Conservation (phyloP, 1,284 basidiomycete species). For the Agroathelia rolfsii region DNA sequence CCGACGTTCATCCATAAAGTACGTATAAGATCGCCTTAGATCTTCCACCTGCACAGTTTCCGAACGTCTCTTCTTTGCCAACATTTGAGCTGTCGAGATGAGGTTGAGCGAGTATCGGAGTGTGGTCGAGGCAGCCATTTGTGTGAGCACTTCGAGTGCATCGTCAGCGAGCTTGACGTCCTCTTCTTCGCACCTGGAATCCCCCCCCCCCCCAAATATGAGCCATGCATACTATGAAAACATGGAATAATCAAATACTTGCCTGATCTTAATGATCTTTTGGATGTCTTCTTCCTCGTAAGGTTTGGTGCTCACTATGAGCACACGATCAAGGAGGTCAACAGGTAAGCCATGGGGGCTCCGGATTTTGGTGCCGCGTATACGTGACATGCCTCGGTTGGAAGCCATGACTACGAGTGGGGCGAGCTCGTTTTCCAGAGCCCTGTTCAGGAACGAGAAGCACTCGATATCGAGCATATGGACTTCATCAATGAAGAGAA, state of each 20-base stretch:
- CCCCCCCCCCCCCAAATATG: not conserved
- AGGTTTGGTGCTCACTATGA: conserved; percentile 92
- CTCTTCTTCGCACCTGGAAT: conserved; percentile 84
- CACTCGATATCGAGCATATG: conserved; percentile 99
- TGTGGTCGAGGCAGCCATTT: conserved; percentile 82
- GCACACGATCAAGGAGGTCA: conserved; percentile 87
- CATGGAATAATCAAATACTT: conserved; percentile 13
- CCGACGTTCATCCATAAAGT: conserved; percentile 94
- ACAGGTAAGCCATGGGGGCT: conserved; percentile 93
- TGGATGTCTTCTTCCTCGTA: conserved; percentile 81
- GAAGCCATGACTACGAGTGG: conserved; percentile 98
- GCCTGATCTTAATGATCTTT: conserved; percentile 90
- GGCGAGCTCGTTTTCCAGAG: conserved; percentile 87
- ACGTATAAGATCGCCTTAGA: conserved; percentile 74
- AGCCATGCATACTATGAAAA: conserved; percentile 1
- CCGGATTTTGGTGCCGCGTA: conserved; percentile 90
- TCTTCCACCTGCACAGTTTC: conserved; percentile 76
- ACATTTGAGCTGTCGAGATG: conserved; percentile 81
- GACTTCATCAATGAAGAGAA: conserved; percentile 89
- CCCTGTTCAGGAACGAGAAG: conserved; percentile 96
- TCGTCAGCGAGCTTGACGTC: conserved; percentile 80
- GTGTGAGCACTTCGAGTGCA: conserved; percentile 71
- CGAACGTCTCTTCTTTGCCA: conserved; percentile 75
- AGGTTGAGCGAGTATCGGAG: conserved; percentile 87
- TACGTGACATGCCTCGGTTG: conserved; percentile 90